These are phyloP conservation scores for Nicotiana paniculata DNA, from an alignment of 257 asterid species.

Conservation along the genomic window DNA sequence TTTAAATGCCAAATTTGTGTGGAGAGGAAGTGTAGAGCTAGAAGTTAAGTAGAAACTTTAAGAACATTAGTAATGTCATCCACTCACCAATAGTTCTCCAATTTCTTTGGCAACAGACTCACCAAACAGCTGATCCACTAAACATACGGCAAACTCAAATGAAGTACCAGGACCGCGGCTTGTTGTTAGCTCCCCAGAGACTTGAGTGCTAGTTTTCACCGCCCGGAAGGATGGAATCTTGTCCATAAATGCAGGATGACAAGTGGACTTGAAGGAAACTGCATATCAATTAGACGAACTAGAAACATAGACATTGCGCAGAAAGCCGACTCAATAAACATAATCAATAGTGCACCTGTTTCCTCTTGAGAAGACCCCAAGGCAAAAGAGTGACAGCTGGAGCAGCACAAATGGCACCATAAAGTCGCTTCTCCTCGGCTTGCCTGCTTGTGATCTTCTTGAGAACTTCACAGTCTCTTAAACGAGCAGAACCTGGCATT, in stretches of 20 bases:
- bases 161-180: slow-evolving; percentile 97
- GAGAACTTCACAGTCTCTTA: slow-evolving; percentile 67
- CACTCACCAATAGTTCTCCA: slow-evolving; percentile 52
- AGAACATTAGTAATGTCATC: neutral
- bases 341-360: slow-evolving; percentile 38
- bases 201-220: slow-evolving; percentile 70
- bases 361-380: slow-evolving; percentile 84
- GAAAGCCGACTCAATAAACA: neutral
- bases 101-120: slow-evolving; percentile 58
- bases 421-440: slow-evolving; percentile 67
- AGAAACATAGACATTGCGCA: neutral
- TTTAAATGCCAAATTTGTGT: neutral
- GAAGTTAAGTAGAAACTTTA: neutral
- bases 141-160: slow-evolving; percentile 58
- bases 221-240: slow-evolving; percentile 74
- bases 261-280: slow-evolving; percentile 51
- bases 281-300: slow-evolving; percentile 21
- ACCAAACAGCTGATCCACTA: slow-evolving; percentile 84
- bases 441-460: slow-evolving; percentile 65
- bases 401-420: slow-evolving; percentile 94
- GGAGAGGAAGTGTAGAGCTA: neutral
- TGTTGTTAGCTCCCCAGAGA: slow-evolving; percentile 85
- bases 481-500: slow-evolving; percentile 95
- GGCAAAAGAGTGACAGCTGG: slow-evolving; percentile 92
- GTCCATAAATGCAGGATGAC: slow-evolving; percentile 93